Base-by-base conservation (phyloP, 345 rosid genomes). In the Pistacia vera region DNA sequence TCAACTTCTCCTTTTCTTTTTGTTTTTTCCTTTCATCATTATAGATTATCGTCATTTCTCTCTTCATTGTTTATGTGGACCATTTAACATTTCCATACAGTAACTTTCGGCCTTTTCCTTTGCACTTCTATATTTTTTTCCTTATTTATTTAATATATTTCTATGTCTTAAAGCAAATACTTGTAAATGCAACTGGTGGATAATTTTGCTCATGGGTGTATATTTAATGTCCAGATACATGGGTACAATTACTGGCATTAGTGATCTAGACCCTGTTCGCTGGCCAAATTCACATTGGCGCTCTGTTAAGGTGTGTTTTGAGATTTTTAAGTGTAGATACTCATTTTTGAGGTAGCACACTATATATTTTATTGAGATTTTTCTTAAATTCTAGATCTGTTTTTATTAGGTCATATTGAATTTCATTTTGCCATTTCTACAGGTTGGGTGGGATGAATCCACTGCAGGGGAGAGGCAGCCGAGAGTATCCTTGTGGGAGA, bases 211-310 rank as follows among this genome's bases (percentile, higher is more conserved):
- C 44, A 73, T 55, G 36, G 30, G 51, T 66, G 28, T 63, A 54
- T 77, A 5, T 80, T 67, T 82, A 48, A 48, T 71, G 18, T 75
- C 63, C 77, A 88, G 92, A 62, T 86, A 88, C 79, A 88, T 89
- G 95, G 95, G 93, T 30, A 91, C 91, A 7, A 89, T 91, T 74
- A 91, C 93, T 35, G 93, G 95, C 75, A 91, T 89, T 51, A 80
- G 93, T 73, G 95, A 91, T 73, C 70, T 91, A 44, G 95, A 89
- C 81, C 83, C 89, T 77, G 86, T 70, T 75, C 88, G 95, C 70
- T 90, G 95, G 95, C 86, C 89, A 68, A 88, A 91, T 79, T 91
- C 95, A 3, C 84, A 89, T 78, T 91, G 95, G 95, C 93, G 95
- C 71, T 87, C 88, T 54, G 85, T 88, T 17, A 85, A 88, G 92